These are phyloP conservation scores for Turritis glabra DNA, from an alignment of 345 rosid species.

Conservation along the genomic window DNA sequence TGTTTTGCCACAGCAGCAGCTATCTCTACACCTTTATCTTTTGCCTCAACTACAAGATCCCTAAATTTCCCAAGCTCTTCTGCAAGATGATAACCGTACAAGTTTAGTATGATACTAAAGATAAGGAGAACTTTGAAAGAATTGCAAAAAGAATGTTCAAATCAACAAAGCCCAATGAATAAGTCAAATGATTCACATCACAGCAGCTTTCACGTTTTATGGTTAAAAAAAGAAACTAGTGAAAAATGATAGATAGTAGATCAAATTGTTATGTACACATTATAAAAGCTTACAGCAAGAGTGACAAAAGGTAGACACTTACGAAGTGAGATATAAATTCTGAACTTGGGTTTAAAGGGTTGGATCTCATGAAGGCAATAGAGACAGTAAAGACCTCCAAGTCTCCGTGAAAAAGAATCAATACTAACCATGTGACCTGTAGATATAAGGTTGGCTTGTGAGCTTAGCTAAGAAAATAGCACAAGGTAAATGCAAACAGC, in stretches of 20 bases:
- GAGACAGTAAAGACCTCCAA: conserved; percentile 93
- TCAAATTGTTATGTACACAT: not conserved
- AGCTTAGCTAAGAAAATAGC: not conserved
- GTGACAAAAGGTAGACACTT: conserved; percentile 26
- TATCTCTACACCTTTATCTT: conserved; percentile 46
- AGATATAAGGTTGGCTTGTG: conserved; percentile 15
- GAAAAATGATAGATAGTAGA: not conserved
- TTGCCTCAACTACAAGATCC: conserved; percentile 53
- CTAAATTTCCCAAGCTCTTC: conserved; percentile 77
- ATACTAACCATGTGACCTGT: conserved; percentile 67
- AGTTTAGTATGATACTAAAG: not conserved
- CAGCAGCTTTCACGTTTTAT: conserved; percentile 4
- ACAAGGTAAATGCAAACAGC: not conserved
- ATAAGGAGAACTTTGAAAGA: not conserved
- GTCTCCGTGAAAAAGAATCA: conserved; percentile 58
- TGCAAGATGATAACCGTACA: conserved; percentile 30
- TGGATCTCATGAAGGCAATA: conserved; percentile 85
- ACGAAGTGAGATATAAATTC: conserved; percentile 73
- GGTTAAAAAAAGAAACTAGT: not conserved
- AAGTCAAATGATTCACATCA: conserved; percentile 15
- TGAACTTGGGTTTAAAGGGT: conserved; percentile 79
- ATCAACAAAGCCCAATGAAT: not conserved
- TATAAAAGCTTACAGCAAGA: not conserved
- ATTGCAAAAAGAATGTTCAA: not conserved
- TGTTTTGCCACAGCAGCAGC: conserved; percentile 57